Evolutionary conservation across 441 rosid species (phyloP), one percentile per base, ranked within the genome.

Genomic region (Adansonia gregorii): DNA sequence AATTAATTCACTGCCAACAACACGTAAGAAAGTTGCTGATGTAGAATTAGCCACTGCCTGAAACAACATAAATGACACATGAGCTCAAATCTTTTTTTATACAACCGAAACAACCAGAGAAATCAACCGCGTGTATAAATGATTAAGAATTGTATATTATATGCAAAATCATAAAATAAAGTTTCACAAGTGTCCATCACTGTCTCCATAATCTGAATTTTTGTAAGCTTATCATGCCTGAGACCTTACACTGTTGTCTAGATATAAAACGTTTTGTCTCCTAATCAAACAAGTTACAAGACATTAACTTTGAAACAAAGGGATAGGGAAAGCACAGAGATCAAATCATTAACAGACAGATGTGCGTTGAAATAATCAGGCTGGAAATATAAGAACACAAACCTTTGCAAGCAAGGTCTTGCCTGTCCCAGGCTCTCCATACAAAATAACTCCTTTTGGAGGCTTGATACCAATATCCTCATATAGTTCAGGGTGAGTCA

Each of bases 391-490:
- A 55, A 55, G 41, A 51, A 35, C 4, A 48, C 76, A 64, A 24
- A 95, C 99, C 98, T 95, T 96, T 39, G 98, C 99, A 71, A 96
- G 98, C 74, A 94, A 81, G 31, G 98, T 96, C 86, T 94, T 96
- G 74, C 98, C 98, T 24, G 99, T 96, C 19, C 97, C 99, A 63
- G 97, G 98, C 80, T 91, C 97, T 74, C 98, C 99, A 84, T 96
- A 96, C 86, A 96, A 86, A 24, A 96, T 94, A 67, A 96, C 99
- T 67, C 99, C 99, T 83, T 94, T 94, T 0, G 98, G 99, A 51
- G 99, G 99, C 78, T 92, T 94, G 77, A 96, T 96, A 76, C 99
- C 98, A 39, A 96, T 94, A 77, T 96, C 98, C 86, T 96, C 98
- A 80, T 96, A 94, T 61, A 94, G 81, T 80, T 96, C 98, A 39